Base-by-base conservation (phyloP, 352 stramenopile genomes). In the Pythium phragmiticola region DNA sequence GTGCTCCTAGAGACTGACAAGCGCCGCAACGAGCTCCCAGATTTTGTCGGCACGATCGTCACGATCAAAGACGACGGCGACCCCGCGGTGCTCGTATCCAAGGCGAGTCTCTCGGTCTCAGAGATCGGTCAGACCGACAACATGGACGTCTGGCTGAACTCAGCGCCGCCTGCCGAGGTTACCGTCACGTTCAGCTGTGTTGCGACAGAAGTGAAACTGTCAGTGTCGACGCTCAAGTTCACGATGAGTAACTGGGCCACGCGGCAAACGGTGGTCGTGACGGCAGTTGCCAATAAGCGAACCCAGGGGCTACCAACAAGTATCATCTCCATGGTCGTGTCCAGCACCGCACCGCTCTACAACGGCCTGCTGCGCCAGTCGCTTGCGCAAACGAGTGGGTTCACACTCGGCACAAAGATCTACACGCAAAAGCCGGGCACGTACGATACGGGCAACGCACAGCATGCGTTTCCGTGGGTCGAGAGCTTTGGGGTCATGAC, bases 21-120 rank as follows among this genome's bases (percentile, higher is more conserved):
- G 16, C 72, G 73, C 13, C 48, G 49, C 16, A 43, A 70, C 19
- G 60, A 76, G 53, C 62, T 89, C 0, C 43, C 74, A 9, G 80
- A 92, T 57, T 88, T 87, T 57, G 66, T 92, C 19, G 77, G 80
- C 0, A 77, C 82, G 16, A 78, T 92, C 50, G 82, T 92, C 45
- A 80, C 78, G 0, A 92, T 92, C 55, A 54, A 72, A 54, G 82
- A 92, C 14, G 82, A 92, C 45, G 69, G 68, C 2, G 82, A 92
- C 57, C 54, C 82, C 3, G 82, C 82, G 0, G 70, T 92, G 9
- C 49, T 92, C 11, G 41, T 92, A n/a, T 78, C 77, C 1, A 92
- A 90, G 59, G 72, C 74, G 4, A 89, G 77, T 55, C 30, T 90
- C 16, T 89, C 80, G 0, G 54, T 82, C 4, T 90, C 82, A 14